phyloP scores from a whole-genome alignment of 139 green algal genomes.

The Ettlia oleoabundans region DNA sequence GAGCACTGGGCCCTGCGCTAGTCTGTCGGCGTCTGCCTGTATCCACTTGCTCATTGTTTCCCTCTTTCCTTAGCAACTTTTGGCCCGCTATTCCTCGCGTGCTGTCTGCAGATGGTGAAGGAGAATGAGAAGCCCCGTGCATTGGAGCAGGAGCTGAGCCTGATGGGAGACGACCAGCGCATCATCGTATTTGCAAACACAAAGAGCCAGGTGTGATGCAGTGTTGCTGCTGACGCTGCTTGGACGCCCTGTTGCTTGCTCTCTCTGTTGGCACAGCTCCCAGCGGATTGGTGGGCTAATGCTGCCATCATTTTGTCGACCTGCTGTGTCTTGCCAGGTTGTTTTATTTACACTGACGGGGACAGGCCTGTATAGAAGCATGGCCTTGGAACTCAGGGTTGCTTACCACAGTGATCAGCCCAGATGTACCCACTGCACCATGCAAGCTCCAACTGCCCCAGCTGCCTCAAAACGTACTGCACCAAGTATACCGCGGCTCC shows the following conservation, averaged over 20 bases:
- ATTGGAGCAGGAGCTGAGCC: conserved; percentile 64
- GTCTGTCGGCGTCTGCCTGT: too few relatives aligned
- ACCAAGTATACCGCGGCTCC: too few relatives aligned
- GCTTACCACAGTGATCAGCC: too few relatives aligned
- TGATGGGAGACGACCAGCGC: conserved; percentile 68
- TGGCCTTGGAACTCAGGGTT: too few relatives aligned
- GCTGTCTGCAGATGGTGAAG: conserved; percentile 53
- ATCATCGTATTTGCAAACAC: conserved; percentile 99
- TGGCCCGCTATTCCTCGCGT: neutral
- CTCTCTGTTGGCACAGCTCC: too few relatives aligned
- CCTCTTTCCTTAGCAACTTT: neutral
- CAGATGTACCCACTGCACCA: too few relatives aligned
- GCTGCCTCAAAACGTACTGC: too few relatives aligned
- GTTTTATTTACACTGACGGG: too few relatives aligned
- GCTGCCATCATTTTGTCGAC: neutral
- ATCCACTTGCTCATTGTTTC: neutral
- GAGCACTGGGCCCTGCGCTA: too few relatives aligned
- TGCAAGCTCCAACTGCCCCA: too few relatives aligned
- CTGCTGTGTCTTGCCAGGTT: neutral
- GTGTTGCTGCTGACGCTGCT: neutral
- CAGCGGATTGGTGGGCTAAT: too few relatives aligned
- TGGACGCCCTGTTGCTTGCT: neutral
- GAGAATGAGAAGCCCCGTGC: conserved; percentile 83
- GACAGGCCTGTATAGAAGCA: too few relatives aligned
- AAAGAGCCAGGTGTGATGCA: conserved; percentile 51